Conservation (phyloP, 202 grass and related monocot genomes). For the Schoenoplectus tabernaemontani region DNA sequence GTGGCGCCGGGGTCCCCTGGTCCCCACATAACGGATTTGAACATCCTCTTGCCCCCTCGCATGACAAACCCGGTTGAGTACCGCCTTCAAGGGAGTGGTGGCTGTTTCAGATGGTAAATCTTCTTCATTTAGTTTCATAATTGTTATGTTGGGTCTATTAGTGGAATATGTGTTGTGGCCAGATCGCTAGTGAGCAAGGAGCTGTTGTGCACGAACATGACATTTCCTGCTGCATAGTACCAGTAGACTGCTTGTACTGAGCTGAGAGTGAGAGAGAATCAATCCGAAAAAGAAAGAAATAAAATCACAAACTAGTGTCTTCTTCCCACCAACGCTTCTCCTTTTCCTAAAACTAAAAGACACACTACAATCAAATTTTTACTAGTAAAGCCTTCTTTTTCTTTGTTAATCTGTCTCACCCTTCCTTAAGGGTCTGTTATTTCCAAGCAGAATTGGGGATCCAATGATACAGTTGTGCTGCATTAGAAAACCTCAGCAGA, state of each 20-base stretch:
- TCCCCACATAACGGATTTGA: constrained; percentile 82
- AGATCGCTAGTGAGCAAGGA: neutral
- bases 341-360: neutral
- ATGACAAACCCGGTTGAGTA: constrained; percentile 70
- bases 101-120: constrained; percentile 82
- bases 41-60: constrained; percentile 79
- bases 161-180: neutral
- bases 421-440: neutral
- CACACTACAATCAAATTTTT: neutral
- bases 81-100: constrained; percentile 68
- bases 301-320: neutral
- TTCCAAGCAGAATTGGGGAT: neutral
- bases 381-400: neutral
- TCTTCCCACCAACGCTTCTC: neutral
- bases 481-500: neutral
- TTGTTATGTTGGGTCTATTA: neutral
- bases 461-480: neutral
- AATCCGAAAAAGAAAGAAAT: neutral
- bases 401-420: neutral
- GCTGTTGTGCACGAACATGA: neutral
- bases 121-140: neutral
- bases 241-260: neutral
- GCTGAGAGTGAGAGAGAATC: neutral
- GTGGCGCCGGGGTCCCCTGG: constrained; percentile 33
- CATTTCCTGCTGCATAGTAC: neutral